Evolutionary conservation across 31 red algal species (phyloP).

Genomic region (Odonthalia washingtoniensis): DNA sequence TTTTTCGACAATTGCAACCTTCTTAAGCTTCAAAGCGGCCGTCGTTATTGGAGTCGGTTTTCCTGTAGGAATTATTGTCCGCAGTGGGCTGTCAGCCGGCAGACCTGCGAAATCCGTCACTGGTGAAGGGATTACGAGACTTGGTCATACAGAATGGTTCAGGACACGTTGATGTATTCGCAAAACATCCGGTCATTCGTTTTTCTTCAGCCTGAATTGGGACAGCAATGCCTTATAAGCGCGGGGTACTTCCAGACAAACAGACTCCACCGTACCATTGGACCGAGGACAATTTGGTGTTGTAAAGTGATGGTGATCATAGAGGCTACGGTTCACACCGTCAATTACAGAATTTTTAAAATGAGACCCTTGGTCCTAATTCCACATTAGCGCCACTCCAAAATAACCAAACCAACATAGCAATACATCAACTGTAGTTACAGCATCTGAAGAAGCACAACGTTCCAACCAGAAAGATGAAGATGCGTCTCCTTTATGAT

Average conservation of each 20-base stretch:
- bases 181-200: conserved; percentile 7
- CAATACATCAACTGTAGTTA: background rate
- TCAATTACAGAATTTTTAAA: conserved; percentile 39
- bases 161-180: background rate
- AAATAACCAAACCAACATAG: conserved; percentile 29
- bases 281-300: conserved; percentile 42
- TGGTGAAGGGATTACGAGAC: background rate
- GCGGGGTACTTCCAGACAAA: conserved; percentile 33
- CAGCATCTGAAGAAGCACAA: background rate
- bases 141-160: background rate
- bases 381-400: background rate
- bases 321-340: background rate
- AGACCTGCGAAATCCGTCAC: background rate
- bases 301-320: conserved; percentile 15
- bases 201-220: background rate
- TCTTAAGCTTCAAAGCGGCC: background rate
- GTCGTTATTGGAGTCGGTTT: background rate
- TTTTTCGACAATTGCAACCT: background rate
- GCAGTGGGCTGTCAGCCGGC: background rate
- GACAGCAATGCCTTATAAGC: conserved; percentile 21
- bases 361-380: conserved; percentile 30
- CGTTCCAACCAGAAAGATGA: conserved; percentile 28
- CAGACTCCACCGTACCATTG: conserved; percentile 24
- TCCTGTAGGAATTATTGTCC: background rate
- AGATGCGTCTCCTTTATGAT: conserved; percentile 43